Percentiles rank a stretch among this genome's conserved stretches.
phyloP scores from a whole-genome alignment of 2,329 filamentous ascomycete genomes.

The Colletotrichum horii region DNA sequence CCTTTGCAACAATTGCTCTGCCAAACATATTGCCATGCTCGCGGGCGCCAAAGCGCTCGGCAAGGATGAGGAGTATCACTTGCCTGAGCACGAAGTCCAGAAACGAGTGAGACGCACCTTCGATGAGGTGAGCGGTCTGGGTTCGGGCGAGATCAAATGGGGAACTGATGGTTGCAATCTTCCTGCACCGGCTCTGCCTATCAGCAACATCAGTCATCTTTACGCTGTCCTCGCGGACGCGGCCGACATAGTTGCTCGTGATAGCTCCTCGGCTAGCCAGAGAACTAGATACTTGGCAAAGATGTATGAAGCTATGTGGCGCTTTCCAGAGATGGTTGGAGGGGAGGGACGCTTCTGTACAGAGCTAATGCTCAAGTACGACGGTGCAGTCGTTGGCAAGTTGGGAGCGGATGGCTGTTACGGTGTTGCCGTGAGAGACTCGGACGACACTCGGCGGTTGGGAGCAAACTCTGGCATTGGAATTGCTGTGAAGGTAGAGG shows the following conservation, averaged over 20 bases:
- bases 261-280: background rate
- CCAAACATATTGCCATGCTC: background rate
- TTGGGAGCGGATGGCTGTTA: background rate
- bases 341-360: background rate
- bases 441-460: background rate
- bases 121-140: background rate
- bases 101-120: background rate
- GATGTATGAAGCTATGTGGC: background rate
- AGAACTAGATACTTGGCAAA: background rate
- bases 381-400: background rate
- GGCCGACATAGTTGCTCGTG: background rate
- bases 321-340: background rate
- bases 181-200: background rate
- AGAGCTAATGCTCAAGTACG: background rate
- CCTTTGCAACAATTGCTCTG: background rate
- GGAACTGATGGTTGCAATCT: background rate
- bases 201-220: background rate
- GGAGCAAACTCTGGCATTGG: background rate
- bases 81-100: background rate
- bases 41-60: background rate
- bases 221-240: background rate
- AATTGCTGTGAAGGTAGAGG: background rate
- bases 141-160: background rate
- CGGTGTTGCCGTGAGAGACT: fast-evolving
- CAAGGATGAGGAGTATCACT: background rate